Percentiles rank a stretch among this genome's conserved stretches.
Conservation (phyloP, 306 rosid genomes). For the Pachyrhizus erosus region DNA sequence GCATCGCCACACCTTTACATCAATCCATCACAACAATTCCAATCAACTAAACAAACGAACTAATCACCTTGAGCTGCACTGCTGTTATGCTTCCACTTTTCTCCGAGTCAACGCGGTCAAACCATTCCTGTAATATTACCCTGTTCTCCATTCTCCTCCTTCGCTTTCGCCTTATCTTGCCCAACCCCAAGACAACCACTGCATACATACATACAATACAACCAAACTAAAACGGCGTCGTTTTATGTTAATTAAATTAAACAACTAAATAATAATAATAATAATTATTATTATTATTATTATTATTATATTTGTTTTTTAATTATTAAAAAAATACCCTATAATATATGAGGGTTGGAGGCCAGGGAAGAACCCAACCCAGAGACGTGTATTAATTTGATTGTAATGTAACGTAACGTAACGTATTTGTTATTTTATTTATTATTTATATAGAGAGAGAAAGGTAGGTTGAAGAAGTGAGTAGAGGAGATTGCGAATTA, state of each 20-base stretch:
- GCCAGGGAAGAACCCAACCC: too few species aligned
- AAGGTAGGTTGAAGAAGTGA: not conserved
- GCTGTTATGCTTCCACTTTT: conserved; percentile 70
- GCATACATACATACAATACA: not conserved
- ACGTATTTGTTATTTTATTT: not conserved
- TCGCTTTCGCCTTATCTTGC: too few species aligned
- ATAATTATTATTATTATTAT: too few species aligned
- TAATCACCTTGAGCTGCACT: conserved; percentile 82
- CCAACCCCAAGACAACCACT: not conserved
- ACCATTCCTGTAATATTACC: conserved; percentile 74
- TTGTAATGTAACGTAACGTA: not conserved
- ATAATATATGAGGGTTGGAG: too few species aligned
- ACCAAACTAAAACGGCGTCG: not conserved
- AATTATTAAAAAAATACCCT: too few species aligned
- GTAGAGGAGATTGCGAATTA: not conserved
- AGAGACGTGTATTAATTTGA: not conserved
- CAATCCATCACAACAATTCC: too few species aligned
- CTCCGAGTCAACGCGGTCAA: conserved; percentile 79
- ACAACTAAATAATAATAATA: not conserved
- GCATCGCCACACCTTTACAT: not conserved
- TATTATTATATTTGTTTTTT: not conserved
- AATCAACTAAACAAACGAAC: too few species aligned
- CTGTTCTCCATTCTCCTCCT: conserved; percentile 52
- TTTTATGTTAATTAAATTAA: not conserved
- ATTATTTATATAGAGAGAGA: not conserved